Evolutionary conservation across 345 rosid genomes (phyloP).

Genomic region (Conringia planisiliqua): DNA sequence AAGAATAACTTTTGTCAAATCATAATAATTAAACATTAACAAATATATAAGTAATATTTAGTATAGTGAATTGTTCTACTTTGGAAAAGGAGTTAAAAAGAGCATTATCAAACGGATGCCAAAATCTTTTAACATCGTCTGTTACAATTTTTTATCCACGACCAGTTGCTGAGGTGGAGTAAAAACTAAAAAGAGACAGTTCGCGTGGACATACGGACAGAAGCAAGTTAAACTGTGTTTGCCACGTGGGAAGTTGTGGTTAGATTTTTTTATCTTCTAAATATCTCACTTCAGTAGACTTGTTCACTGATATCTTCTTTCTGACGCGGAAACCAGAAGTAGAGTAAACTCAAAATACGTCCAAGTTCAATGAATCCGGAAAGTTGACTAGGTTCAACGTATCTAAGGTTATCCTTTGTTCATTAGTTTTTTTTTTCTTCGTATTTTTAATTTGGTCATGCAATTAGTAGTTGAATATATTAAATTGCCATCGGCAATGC

Average conservation of each 20-base stretch:
- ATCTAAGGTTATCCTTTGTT: background rate
- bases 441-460: background rate
- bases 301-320: background rate
- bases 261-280: background rate
- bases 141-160: background rate
- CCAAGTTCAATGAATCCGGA: constrained; percentile 1
- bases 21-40: too few species aligned
- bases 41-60: too few species aligned
- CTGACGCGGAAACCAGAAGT: constrained; percentile 31
- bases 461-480: background rate
- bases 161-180: constrained; percentile 6
- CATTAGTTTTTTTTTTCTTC: background rate
- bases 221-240: background rate
- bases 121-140: background rate
- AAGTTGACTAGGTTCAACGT: constrained; percentile 10
- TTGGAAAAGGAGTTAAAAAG: too few species aligned
- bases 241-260: constrained; percentile 12
- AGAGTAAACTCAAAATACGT: constrained; percentile 9
- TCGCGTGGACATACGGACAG: background rate
- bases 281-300: background rate
- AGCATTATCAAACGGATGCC: background rate
- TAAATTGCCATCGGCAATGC: background rate
- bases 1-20: background rate
- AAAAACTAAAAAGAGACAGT: background rate
- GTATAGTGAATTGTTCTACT: too few species aligned